phyloP scores from a whole-genome alignment of 148 eudicot species.

The Agrostemma githago region DNA sequence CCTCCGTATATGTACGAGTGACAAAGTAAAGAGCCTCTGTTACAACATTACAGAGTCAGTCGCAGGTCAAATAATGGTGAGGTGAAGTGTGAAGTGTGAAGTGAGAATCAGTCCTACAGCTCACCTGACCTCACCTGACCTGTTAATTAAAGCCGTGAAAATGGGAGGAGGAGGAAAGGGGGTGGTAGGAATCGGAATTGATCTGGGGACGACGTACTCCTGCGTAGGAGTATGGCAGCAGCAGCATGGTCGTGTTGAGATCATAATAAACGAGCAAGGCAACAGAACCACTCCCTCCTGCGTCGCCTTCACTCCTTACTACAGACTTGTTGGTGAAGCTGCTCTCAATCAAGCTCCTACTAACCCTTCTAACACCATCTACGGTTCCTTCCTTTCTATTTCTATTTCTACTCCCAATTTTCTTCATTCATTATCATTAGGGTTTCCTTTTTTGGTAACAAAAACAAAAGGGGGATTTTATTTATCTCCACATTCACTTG shows the following conservation, averaged over 20 bases:
- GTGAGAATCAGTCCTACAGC: no score
- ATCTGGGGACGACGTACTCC: not conserved
- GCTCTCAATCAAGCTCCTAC: not conserved
- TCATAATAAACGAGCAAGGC: not conserved
- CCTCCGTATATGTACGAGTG: no score
- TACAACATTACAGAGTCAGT: no score
- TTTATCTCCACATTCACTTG: no score
- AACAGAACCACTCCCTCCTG: not conserved
- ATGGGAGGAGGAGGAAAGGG: not conserved
- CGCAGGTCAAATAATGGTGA: no score
- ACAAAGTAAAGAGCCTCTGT: no score
- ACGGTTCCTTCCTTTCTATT: not conserved
- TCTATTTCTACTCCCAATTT: no score
- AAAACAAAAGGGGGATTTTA: no score
- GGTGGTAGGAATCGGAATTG: not conserved
- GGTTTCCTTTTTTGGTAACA: no score
- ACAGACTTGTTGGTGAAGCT: not conserved
- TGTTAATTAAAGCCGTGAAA: not conserved
- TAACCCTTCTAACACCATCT: not conserved
- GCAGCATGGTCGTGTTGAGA: not conserved
- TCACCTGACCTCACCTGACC: no score
- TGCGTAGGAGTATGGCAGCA: not conserved
- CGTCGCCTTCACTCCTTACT: not conserved
- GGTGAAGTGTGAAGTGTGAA: no score
- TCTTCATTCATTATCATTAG: no score